Base-by-base conservation (phyloP, 148 eudicot genomes). In the Silene conica region DNA sequence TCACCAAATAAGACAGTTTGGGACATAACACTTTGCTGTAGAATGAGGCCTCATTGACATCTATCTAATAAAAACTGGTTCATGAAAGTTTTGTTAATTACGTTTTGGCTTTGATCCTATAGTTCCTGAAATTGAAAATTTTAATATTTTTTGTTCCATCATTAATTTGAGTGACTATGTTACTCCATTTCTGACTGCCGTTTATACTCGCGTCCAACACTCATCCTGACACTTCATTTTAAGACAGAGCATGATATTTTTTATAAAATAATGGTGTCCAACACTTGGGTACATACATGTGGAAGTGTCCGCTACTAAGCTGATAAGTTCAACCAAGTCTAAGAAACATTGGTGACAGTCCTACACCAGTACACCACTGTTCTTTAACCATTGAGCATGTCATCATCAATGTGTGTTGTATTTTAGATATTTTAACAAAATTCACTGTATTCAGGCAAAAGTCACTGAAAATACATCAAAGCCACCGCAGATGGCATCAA, bases 41-140 rank as follows among this genome's bases (percentile, higher is more conserved):
- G n/a, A n/a, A n/a, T n/a, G 85, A 80, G 88, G 96, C 92, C 87
- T 90, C 84, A 82, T 50, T 74, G 96, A 88, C 83, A 82, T 45
- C 10, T 14, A 10, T 8, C 56, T 19, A n/a, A 65, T 70, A 31
- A 10, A 52, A 38, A 52, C 10, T 50, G 0, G 19, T 26, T 62
- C 21, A 50, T 7, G 69, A 50, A 46, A 20, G 16, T 70, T 48
- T 48, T n/a, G 7, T 22, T 52, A 25, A 12, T 55, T 52, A 48
- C 34, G 13, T 66, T 52, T 41, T 67, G 16, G 16, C 34, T 55
- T 56, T 19, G 54, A 34, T 28, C 64, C 20, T 52, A 34, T 55
- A 70, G 63, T 19, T 72, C 21, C 8, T 43, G 63, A 14, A 48
- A 46, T 64, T 6, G 22, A 15, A n/a, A 34, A 25, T 26, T 28